These are phyloP conservation scores for Macrophomina tecta DNA, from an alignment of 2,329 filamentous ascomycete species.

Conservation along the genomic window DNA sequence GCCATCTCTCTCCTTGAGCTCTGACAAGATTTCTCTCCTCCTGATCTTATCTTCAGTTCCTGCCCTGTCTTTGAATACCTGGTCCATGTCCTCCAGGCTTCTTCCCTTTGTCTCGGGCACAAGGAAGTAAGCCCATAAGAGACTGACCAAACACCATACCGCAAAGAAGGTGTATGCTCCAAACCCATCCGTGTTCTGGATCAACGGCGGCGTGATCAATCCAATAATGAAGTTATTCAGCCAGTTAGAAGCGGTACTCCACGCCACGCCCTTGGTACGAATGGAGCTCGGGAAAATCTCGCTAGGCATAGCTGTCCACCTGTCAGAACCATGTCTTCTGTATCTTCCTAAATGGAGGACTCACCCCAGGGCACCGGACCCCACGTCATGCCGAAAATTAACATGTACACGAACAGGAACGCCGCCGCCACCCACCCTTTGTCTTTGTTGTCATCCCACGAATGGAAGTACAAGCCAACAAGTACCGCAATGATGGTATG, in stretches of 20 bases:
- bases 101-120: constrained; percentile 45
- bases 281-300: constrained; percentile 68
- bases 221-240: constrained; percentile 70
- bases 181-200: constrained; percentile 59
- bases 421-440: constrained; percentile 63
- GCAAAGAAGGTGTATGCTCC: constrained; percentile 49
- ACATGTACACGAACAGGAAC: constrained; percentile 66
- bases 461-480: constrained; percentile 57
- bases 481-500: constrained; percentile 60
- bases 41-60: constrained; percentile 40
- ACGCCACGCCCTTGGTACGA: constrained; percentile 69
- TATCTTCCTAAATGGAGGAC: background rate
- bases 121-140: constrained; percentile 43
- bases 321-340: background rate
- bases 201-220: constrained; percentile 68
- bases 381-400: constrained; percentile 66
- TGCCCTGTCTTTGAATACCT: constrained; percentile 44
- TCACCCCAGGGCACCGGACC: constrained; percentile 53
- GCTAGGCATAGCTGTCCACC: constrained; percentile 49
- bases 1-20: constrained; percentile 31
- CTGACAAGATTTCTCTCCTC: constrained; percentile 33
- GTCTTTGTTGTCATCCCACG: constrained; percentile 57
- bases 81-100: constrained; percentile 46
- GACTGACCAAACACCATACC: constrained; percentile 41
- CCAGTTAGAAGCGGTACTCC: constrained; percentile 62